Evolutionary conservation across 2,329 filamentous ascomycete species (phyloP), one percentile per base, ranked within the genome.

Genomic region (Colletotrichum sp.): DNA sequence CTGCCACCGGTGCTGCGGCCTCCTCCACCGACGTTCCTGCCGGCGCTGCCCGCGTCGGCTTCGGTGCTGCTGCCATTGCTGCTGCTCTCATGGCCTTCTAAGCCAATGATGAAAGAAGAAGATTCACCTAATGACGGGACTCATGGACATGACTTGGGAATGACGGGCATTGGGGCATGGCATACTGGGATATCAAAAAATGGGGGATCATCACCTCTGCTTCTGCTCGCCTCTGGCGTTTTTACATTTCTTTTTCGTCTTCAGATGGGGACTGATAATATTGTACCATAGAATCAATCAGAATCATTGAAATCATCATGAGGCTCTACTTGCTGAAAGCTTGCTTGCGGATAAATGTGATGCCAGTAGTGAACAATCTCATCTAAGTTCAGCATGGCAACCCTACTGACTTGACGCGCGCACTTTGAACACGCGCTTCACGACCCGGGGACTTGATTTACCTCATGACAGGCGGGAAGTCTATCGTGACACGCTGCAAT

Each of bases 1-100:
- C 87, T 82, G 44, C 44, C 2, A 49, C 6, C n/a, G 44, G 44
- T 3, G 44, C 44, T 49, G 44, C 44, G 0, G 44, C 44, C 10
- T 84, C 76, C 7, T 6, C 39, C 7, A 72, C 73, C 12, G 67
- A 36, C 13, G 60, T 76, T 12, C 52, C 75, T 3, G 71, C 71
- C 15, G 77, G 71, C 10, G 77, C 71, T 28, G 77, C 62, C 18
- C 71, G 52, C 15, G 75, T 55, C 3, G 71, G 68, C 0, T 64
- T 67, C 34, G 75, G 71, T 6, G 77, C 75, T 13, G 77, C 70
- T 39, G 77, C 72, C n/a, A 55, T 76, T 16, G 66, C 39, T 13
- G 77, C 66, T 24, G 77, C 69, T 44, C 32, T 78, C 30, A 63
- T 78, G 49, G 77, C 69, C 5, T 6, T 78, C 24, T 77, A 71